These are phyloP conservation scores for Fusarium newnesense DNA, from an alignment of 2,329 filamentous ascomycete genomes.

Conservation along the genomic window DNA sequence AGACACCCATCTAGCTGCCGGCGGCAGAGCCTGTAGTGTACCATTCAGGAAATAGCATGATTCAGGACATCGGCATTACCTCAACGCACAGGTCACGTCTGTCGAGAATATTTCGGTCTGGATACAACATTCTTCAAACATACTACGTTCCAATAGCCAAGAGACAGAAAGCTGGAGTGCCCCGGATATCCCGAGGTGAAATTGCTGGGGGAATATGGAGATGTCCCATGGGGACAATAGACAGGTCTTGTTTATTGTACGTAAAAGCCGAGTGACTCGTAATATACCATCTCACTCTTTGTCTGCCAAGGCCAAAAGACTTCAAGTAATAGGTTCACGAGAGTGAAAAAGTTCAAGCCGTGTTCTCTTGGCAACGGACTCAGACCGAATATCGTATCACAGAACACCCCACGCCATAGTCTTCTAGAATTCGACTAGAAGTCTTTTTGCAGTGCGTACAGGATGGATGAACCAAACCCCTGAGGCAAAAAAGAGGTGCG, in stretches of 20 bases:
- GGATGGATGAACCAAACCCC: background rate
- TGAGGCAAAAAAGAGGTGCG: constrained; percentile 7
- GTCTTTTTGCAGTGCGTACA: background rate
- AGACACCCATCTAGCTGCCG: constrained; percentile 12
- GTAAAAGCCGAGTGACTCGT: constrained; percentile 32
- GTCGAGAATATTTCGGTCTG: constrained; percentile 13
- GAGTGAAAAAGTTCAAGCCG: background rate
- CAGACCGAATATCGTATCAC: constrained; percentile 12
- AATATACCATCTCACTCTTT: background rate
- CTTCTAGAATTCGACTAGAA: constrained; percentile 44
- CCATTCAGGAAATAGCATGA: background rate
- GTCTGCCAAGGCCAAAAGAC: background rate
- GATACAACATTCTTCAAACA: background rate
- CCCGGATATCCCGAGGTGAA: constrained; percentile 21
- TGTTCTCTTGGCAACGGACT: constrained; percentile 23
- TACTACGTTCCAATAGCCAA: constrained; percentile 3
- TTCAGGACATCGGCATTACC: constrained; percentile 21
- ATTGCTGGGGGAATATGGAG: constrained; percentile 27
- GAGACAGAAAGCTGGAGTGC: constrained; percentile 36
- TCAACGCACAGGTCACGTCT: constrained; percentile 19
- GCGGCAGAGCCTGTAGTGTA: background rate
- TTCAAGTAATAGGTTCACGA: background rate
- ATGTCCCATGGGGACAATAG: constrained; percentile 39
- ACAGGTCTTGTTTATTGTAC: constrained; percentile 34
- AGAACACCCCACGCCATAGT: constrained; percentile 7